Evolutionary conservation across 495 filamentous ascomycete genomes (phyloP).

Genomic region (Aspergillus biplanus): DNA sequence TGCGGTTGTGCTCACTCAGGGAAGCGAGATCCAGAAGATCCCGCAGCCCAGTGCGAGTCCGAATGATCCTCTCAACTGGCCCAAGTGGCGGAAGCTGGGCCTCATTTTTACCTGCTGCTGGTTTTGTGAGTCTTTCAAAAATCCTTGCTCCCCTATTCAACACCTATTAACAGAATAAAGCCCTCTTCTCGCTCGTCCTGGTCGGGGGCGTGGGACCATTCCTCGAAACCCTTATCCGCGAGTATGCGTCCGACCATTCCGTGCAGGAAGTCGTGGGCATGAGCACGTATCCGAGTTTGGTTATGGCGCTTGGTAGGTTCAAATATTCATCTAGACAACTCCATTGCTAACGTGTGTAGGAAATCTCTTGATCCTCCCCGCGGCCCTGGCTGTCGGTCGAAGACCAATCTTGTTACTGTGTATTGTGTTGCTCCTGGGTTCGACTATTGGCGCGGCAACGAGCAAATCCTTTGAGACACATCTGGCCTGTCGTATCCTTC

Average conservation of each 20-base stretch:
- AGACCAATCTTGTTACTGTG: conserved; percentile 26
- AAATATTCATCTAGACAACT: no score
- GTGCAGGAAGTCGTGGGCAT: no score
- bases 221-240: no score
- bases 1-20: no score
- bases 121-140: conserved; percentile 30
- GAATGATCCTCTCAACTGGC: conserved; percentile 41
- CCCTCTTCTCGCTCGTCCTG: no score
- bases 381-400: conserved; percentile 32
- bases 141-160: no score
- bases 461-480: conserved; percentile 31
- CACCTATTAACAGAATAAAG: no score
- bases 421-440: conserved; percentile 24
- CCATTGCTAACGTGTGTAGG: conserved; percentile 17
- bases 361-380: conserved; percentile 35
- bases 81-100: conserved; percentile 34
- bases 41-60: conserved; percentile 36
- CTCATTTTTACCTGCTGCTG: conserved; percentile 38
- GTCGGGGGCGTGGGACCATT: no score
- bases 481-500: conserved; percentile 34
- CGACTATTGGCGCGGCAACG: conserved; percentile 32
- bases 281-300: no score
- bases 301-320: no score
- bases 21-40: conserved; percentile 25
- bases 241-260: no score